Base-by-base conservation (phyloP, 2,329 filamentous ascomycete species). In the Fusarium tanahbumbuense region DNA sequence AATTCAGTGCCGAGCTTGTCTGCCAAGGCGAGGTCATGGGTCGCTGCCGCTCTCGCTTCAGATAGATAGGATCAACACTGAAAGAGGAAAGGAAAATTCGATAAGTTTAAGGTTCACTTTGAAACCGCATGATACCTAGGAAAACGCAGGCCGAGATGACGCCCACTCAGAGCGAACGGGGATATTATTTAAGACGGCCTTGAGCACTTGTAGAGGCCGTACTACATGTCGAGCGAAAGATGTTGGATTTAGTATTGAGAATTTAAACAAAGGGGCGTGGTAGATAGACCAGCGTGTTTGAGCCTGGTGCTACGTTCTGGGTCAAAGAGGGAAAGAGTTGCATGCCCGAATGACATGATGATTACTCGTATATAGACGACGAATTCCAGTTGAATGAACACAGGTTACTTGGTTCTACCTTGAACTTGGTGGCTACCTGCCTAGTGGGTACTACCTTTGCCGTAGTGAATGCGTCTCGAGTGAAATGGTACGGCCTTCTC, bases 11-110 rank as follows among this genome's bases (percentile, higher is more conserved):
- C 56, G 96, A 98, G 84, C 85, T 99, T 41, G 95, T 98, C n/a
- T 99, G 96, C 83, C 96, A 99, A 81, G 96, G 96, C 77, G 96
- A 98, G 81, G 94, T 99, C 72, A 99, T 98, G 96, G 96, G 96
- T 72, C 91, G 95, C 71, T 98, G 95, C 88, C 91, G 94, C 70
- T 93, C 95, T 64, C 89, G 94, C 78, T 98, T 98, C 86, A 86
- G 88, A 81, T 91, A 83, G 80, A 71, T 41, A 44, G 25, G 59
- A 9, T 37, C 45, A 48, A 42, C 48, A 64, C 57, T 37, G 59
- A 56, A 49, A 58, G 60, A 47, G 49, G 47, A 61, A 64, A 60
- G 55, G 62, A 72, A 52, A 64, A 70, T 67, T 69, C 60, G 62
- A 75, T 64, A 65, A 64, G 71, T 67, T 69, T 70, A 62, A 73